Base-by-base conservation (phyloP, 345 rosid genomes). In the Pelargonium nanum region DNA sequence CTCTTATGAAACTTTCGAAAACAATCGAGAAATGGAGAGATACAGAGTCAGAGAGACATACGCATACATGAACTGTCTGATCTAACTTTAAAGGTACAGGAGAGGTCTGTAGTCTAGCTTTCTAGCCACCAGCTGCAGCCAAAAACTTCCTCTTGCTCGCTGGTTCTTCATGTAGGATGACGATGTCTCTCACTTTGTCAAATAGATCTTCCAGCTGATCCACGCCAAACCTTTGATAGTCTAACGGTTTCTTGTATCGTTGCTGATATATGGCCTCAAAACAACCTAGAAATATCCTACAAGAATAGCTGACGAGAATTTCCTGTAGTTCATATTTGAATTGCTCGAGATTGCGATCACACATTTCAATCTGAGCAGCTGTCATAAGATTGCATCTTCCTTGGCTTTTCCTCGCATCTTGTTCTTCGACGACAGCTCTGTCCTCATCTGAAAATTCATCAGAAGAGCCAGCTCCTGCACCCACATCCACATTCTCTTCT, bases 261-360 rank as follows among this genome's bases (percentile, higher is more conserved):
- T 85, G 95, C 60, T 83, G 77, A 65, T 94, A 94, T 65, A 90
- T 74, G 13, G 71, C 86, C 75, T 94, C 97, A 15, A 94, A 94
- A 72, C 81, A 81, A 68, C 79, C 84, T 74, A 94, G 62, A 71
- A 71, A 78, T 65, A 90, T 85, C 20, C 70, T 57, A 72, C 89
- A 85, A 58, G 88, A 80, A 67, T 90, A 90, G 75, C 99, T 81
- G 64, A 90, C 97, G 16, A 94, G 65, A 73, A 86, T 88, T 62
- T 90, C 95, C 71, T 87, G 95, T 67, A 94, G 72, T 79, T 94
- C 95, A 12, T 64, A 64, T 76, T 86, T 90, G 76, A 90, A 90
- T 65, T 83, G 87, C 71, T 78, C 82, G 2, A 94, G 66, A 62
- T 65, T 61, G 48, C 51, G 61, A 52, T 66, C 67, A 63, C 62